Evolutionary conservation across 2,329 filamentous ascomycete genomes (phyloP), one percentile per base, ranked within the genome.

Genomic region (Plectosphaerella sp.): DNA sequence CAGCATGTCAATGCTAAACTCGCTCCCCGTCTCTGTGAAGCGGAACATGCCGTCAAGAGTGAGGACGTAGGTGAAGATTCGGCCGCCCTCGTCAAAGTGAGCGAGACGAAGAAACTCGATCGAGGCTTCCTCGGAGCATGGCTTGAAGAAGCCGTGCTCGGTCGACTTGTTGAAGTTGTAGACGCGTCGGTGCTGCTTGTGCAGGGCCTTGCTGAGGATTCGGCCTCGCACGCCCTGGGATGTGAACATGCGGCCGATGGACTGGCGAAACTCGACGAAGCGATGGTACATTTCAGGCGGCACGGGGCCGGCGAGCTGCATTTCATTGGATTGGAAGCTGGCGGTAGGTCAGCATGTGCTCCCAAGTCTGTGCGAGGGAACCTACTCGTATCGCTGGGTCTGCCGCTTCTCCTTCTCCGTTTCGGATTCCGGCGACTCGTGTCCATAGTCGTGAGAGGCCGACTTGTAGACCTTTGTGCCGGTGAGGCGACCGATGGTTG

Each of bases 21-120:
- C 92, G 61, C 94, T 94, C 28, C 93, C 93, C 0, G 93, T 97
- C 69, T 97, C 93, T 1, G 93, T 97, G 70, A 97, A 97, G 45
- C 91, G 87, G 64, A 95, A 82, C 50, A 93, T 78, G 5, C 87
- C 88, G 63, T 97, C 93, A 7, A 97, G 78, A 0, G 91, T 96
- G 20, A 97, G 75, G 24, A 97, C 87, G 61, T 97, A 97, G 20
- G 93, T 97, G 64, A 94, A 97, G 52, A 95, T 83, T 12, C 91
- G 84, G 1, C 88, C 88, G 16, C 91, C 92, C 61, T 94, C 82
- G 62, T 93, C 91, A 64, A 88, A 93, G 62, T 96, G 91, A 0
- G 85, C 88, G 62, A 97, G 84, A 53, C 91, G 88, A 10, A 97
- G 78, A 63, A 97, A 95, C 58, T 92, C 84, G 18, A 87, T 74